Conservation (phyloP, 2,329 filamentous ascomycete genomes). For the Monosporascus sp. region DNA sequence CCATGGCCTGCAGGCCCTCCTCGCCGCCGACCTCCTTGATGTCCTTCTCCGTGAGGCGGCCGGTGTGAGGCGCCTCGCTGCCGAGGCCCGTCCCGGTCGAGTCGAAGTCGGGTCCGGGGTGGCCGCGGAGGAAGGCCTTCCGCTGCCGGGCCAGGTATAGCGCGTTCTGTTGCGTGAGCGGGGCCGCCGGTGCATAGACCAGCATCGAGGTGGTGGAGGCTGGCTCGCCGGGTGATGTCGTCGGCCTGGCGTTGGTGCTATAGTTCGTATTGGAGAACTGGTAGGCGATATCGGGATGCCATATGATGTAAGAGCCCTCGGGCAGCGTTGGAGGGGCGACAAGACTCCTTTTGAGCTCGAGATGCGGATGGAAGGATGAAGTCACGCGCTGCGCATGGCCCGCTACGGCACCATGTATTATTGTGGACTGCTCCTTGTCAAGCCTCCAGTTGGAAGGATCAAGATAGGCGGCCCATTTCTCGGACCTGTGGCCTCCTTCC, state of each 20-base stretch:
- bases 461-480: slow-evolving; percentile 46
- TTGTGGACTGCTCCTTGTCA: slow-evolving; percentile 45
- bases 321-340: slow-evolving; percentile 50
- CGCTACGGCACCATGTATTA: slow-evolving; percentile 54
- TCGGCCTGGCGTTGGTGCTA: slow-evolving; percentile 27
- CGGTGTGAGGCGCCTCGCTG: slow-evolving; percentile 45
- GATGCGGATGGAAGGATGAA: slow-evolving; percentile 53
- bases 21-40: slow-evolving; percentile 46
- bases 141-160: slow-evolving; percentile 53
- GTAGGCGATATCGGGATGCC: slow-evolving; percentile 54
- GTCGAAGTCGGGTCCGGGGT: slow-evolving; percentile 52
- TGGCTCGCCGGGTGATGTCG: slow-evolving; percentile 13
- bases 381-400: slow-evolving; percentile 54
- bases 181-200: slow-evolving; percentile 50
- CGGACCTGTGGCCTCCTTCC: slow-evolving; percentile 18
- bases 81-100: slow-evolving; percentile 45
- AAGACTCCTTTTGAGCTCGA: slow-evolving; percentile 47
- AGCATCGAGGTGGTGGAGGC: slow-evolving; percentile 38
- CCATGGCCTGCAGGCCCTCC: slow-evolving; percentile 52
- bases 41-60: slow-evolving; percentile 44
- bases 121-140: slow-evolving; percentile 50
- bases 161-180: slow-evolving; percentile 52
- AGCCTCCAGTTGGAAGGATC: slow-evolving; percentile 35
- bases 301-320: slow-evolving; percentile 53
- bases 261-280: slow-evolving; percentile 40